Base-by-base conservation (phyloP, 1,139 yeast species). In the Nakaseomyces sp. region DNA sequence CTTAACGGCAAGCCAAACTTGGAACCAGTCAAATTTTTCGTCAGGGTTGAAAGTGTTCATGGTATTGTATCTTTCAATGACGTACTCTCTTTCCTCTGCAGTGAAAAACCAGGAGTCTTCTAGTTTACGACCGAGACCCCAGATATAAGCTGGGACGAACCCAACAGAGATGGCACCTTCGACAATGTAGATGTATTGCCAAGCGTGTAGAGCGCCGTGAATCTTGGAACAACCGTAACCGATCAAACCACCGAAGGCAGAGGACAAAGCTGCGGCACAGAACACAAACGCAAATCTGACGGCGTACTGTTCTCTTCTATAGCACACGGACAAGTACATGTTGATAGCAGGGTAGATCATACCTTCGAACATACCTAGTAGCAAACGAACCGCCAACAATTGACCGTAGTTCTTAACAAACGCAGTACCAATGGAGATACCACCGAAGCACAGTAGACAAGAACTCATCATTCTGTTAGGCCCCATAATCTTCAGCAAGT, bases 171-270 rank as follows among this genome's bases (percentile, higher is more conserved):
- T 62, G 0, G 71, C 67, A 43, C 82, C 82, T 55, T 77, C 82
- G 40, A 77, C 68, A 32, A 59, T 58, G 58, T 74, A 74, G 50
- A 77, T 61, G 75, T 80, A 77, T 57, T 73, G 69, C 83, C 83
- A 77, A 17, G 78, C 64, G n/a, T 48, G 46, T 35, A 58, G 35
- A 3, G 56, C 41, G 2, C 70, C 65, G 24, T 66, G 48, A 33
- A 71, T 67, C 40, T 66, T 63, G 6, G 69, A 59, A 41, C 72
- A 60, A 12, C 72, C 76, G 47, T 66, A 69, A 3, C 72, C 67
- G 31, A 73, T 64, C 32, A 72, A 50, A 10, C 77, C 77, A 45
- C 76, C 75, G 53, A 72, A 68, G 1, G 73, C 72, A 33, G 74
- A 71, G 4, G 73, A 66, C 18, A 69, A 50, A 10, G 73, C 70